Conservation (phyloP, 2,329 filamentous ascomycete genomes). For the Aspergillus sp. region DNA sequence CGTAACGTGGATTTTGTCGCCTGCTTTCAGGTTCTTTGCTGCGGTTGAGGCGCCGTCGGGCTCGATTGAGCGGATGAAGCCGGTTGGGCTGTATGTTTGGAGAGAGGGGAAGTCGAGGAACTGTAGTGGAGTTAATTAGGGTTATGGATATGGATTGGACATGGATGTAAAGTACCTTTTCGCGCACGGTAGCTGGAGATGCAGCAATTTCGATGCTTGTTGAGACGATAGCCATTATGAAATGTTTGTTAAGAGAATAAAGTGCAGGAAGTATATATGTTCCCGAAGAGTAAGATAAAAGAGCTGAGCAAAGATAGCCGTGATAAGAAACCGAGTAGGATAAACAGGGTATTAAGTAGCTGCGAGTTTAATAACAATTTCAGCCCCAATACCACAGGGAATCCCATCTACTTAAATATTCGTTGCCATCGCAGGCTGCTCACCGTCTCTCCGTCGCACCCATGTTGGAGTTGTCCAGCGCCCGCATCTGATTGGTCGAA, state of each 20-base stretch:
- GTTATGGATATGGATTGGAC: neutral
- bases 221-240: neutral
- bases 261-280: neutral
- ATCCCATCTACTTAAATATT: neutral
- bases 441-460: neutral
- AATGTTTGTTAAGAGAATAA: neutral
- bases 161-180: constrained; percentile 3
- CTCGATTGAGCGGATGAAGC: constrained; percentile 7
- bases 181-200: constrained; percentile 2
- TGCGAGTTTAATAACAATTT: too few species aligned
- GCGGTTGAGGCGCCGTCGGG: neutral
- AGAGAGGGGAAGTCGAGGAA: constrained; percentile 12
- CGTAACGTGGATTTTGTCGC: constrained; percentile 1
- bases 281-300: neutral
- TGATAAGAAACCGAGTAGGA: neutral
- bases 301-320: neutral
- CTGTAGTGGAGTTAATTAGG: neutral
- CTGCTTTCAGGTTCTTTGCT: neutral
- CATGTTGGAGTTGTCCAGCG: neutral
- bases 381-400: too few species aligned
- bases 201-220: constrained; percentile 12
- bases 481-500: neutral
- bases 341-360: too few species aligned
- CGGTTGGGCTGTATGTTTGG: constrained; percentile 3
- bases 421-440: neutral